Percentiles rank a stretch among this genome's conserved stretches.
phyloP scores from a whole-genome alignment of 2,329 filamentous ascomycete genomes.

The Botrytis cinerea region DNA sequence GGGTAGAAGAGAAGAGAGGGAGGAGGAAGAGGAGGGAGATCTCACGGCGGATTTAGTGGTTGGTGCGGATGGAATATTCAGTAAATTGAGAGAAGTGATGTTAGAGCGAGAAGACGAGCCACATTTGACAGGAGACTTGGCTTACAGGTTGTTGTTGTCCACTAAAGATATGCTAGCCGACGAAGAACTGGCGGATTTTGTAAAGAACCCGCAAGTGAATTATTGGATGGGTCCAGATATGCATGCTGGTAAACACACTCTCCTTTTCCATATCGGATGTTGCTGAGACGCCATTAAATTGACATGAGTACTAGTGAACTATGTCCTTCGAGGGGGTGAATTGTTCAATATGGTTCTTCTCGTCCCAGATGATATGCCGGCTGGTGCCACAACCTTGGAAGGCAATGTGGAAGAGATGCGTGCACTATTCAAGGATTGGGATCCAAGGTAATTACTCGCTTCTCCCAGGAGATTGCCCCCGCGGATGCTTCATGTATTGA shows the following conservation, averaged over 20 bases:
- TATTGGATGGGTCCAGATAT: constrained; percentile 52
- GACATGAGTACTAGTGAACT: constrained; percentile 43
- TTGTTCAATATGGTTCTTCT: constrained; percentile 50
- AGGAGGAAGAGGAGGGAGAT: constrained; percentile 33
- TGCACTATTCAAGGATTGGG: constrained; percentile 48
- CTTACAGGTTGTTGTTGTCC: constrained; percentile 50
- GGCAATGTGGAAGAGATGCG: constrained; percentile 47
- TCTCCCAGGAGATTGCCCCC: not conserved
- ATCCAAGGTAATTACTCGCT: constrained; percentile 39
- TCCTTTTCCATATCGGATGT: not conserved
- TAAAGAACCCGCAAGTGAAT: constrained; percentile 47
- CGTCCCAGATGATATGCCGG: constrained; percentile 44
- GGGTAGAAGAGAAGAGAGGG: constrained; percentile 40
- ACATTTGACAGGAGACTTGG: constrained; percentile 48
- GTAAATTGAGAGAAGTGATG: constrained; percentile 44
- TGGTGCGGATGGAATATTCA: constrained; percentile 48
- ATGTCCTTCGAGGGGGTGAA: constrained; percentile 48
- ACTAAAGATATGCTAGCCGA: constrained; percentile 48
- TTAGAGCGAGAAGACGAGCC: constrained; percentile 51
- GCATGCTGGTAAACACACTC: constrained; percentile 44
- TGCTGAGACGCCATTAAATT: not conserved
- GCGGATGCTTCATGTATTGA: not conserved
- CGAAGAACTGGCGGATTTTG: constrained; percentile 44
- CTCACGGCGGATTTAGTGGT: constrained; percentile 43
- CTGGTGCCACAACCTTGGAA: constrained; percentile 44